Base-by-base conservation (phyloP, 139 green algal species). In the Axilococcus clingmanii region DNA sequence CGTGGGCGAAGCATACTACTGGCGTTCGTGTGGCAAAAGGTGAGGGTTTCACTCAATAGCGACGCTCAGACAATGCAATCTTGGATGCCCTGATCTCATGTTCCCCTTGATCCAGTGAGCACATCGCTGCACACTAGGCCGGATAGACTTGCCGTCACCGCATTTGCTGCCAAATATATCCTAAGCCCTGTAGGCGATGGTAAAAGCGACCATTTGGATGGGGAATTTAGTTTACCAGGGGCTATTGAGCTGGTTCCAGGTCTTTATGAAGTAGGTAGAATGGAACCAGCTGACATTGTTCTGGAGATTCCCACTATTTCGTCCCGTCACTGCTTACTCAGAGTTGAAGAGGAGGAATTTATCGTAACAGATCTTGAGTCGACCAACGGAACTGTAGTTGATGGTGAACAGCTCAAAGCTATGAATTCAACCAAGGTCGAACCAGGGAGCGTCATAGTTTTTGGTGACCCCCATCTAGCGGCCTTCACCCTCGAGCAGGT, bases 351-450 rank as follows among this genome's bases (percentile, higher is more conserved):
- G 32, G 61, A 47, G n/a, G 41, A 44, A 14, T 34, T 80, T 8
- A 54, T 48, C 30, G 43, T 83, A 5, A 80, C 61, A 11, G 77
- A 85, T 40, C 59, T 85, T 11, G 58, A 60, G 33, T 66, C 40
- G 52, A 85, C 77, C 28, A 85, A 85, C 54, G 77, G 77, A 30
- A 82, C 77, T 14, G 79, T 63, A 48, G 28, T 85, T n/a, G 67
- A 79, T 36, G 61, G 61, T 19, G 30, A 70, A 30, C 64, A 81
- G 61, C 32, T 85, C 7, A n/a, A 70, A 12, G 49, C 73, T 4
- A 66, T 61, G 16, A 36, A 67, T 24, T 46, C 71, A 22, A 44
- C 64, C 29, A 12, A 19, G 27, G 40, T 80, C 23, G 17, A 27
- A 8, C 41, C 64, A 20, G 61, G 57, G 11, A 31, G 30, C 29